These are phyloP conservation scores for Zymoseptoria ardabiliae DNA, from an alignment of 2,329 filamentous ascomycete species.

Conservation along the genomic window DNA sequence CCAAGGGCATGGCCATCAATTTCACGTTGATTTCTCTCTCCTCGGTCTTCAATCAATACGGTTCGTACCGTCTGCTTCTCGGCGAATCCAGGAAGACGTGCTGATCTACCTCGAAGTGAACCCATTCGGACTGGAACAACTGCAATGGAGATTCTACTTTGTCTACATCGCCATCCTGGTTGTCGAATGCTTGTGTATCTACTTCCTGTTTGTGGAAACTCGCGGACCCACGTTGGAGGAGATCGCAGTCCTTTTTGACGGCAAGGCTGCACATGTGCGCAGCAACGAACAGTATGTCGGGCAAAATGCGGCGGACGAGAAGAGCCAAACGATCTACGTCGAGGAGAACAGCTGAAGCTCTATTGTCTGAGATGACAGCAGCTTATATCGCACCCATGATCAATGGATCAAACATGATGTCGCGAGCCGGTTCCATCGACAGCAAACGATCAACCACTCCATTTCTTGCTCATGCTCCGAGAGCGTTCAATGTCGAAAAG, in stretches of 20 bases:
- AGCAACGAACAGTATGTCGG: not conserved
- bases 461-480: no score
- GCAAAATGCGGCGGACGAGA: not conserved
- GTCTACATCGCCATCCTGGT: constrained; percentile 33
- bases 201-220: constrained; percentile 11
- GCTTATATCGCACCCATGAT: no score
- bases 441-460: no score
- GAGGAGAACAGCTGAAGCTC: not conserved
- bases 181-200: constrained; percentile 18
- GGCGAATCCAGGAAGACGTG: no score
- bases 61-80: no score
- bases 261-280: constrained; percentile 4
- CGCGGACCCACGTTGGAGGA: constrained; percentile 32
- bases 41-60: constrained; percentile 31
- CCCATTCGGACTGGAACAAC: constrained; percentile 33
- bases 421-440: no score
- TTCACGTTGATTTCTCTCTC: constrained; percentile 14
- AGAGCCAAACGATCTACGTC: not conserved
- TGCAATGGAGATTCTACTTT: constrained; percentile 40
- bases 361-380: no score
- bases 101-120: constrained; percentile 24
- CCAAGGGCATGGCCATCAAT: constrained; percentile 21
- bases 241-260: constrained; percentile 38
- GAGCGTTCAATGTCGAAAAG: no score
- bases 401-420: no score